These are phyloP conservation scores for Leptodermis oblonga DNA, from an alignment of 257 asterid genomes.

Conservation along the genomic window DNA sequence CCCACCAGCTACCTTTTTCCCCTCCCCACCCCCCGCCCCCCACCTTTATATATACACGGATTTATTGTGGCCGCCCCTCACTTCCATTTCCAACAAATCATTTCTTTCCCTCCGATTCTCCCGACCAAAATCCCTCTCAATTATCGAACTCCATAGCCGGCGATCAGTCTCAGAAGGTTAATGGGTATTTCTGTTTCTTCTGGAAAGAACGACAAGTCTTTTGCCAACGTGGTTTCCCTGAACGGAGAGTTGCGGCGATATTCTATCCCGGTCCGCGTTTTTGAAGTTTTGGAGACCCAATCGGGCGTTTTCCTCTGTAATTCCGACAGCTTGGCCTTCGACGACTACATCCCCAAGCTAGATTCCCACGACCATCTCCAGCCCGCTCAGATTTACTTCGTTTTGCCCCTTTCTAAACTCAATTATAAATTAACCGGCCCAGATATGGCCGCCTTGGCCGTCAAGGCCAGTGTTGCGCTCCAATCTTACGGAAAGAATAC, in stretches of 20 bases:
- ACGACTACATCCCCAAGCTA: constrained; percentile 51
- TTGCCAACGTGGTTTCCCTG: constrained; percentile 39
- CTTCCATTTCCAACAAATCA: background rate
- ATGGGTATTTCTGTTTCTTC: constrained; percentile 56
- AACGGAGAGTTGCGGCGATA: constrained; percentile 47
- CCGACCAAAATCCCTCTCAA: background rate
- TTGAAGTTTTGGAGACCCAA: constrained; percentile 39
- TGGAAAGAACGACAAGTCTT: constrained; percentile 12
- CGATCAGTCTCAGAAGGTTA: background rate
- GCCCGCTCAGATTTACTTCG: constrained; percentile 55
- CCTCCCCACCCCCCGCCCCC: background rate
- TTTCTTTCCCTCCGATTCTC: background rate
- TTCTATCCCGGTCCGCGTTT: constrained; percentile 36
- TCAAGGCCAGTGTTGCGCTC: constrained; percentile 65
- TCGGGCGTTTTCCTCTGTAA: constrained; percentile 40
- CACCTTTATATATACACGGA: background rate
- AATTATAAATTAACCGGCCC: constrained; percentile 49
- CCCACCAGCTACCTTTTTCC: background rate
- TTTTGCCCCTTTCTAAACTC: constrained; percentile 43
- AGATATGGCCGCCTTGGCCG: constrained; percentile 79
- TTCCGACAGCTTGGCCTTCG: constrained; percentile 55
- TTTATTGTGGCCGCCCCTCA: background rate
- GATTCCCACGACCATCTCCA: constrained; percentile 32
- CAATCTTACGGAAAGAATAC: constrained; percentile 16
- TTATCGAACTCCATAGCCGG: background rate